Base-by-base conservation (phyloP, 2,329 filamentous ascomycete genomes). In the Apiospora kogelbergensis region DNA sequence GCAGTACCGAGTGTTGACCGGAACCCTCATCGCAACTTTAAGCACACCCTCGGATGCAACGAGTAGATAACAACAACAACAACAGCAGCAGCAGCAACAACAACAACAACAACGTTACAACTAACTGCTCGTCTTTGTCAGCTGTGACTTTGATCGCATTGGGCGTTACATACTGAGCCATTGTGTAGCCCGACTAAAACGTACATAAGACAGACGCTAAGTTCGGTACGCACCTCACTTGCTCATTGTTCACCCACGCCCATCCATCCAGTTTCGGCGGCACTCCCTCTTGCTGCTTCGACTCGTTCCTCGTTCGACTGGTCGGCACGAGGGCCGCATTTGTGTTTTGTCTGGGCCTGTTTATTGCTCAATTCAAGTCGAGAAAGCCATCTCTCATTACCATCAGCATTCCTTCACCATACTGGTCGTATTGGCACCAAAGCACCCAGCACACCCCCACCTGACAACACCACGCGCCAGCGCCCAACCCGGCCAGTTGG, bases 141-240 rank as follows among this genome's bases (percentile, higher is more conserved):
- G 30, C 53, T 60, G 53, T 37, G 53, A 37, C 53, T 60, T 60
- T 60, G 53, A 60, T 60, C n/a, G 53, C 53, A 60, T 60, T 37
- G 53, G 53, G 17, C 53, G 53, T 60, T 60, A 60, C 53, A 37
- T 60, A 60, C 53, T 60, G 53, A 60, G 53, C 53, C 53, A 60
- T 60, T 37, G 53, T 60, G 53, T 60, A 60, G 17, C 53, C 53
- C 13, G 26, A 60, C 53, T 37, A 60, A 60, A 60, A 60, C 53
- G 53, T 60, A 60, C 53, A 60, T 30, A 60, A 60, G 53, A 60
- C 45, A 48, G n/a, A 22, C 48, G 30, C 48, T 57, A 57, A 30
- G 24, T 10, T 41, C 15, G 13, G 40, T 42, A 42, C 11, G 17
- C 17, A 42, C 40, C 40, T 15, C 11, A 33, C 46, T 22, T 7